Evolutionary conservation across 352 stramenopile genomes (phyloP), one percentile per base, ranked within the genome.

Genomic region (Elongisporangium anandrum): DNA sequence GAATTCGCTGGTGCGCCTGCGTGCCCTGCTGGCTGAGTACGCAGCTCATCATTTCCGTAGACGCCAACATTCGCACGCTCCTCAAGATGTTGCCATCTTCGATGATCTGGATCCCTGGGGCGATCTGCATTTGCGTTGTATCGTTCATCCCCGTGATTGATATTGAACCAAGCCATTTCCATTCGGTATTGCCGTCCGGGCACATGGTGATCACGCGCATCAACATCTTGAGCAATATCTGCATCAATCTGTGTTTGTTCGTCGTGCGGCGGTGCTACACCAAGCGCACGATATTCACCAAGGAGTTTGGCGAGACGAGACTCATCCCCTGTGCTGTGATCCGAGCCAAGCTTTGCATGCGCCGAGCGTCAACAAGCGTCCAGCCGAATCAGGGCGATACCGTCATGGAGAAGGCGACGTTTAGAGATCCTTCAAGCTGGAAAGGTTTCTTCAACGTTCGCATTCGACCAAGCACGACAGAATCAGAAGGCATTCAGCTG

Each of bases 161-260:
- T 50, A 64, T 71, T 21, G 56, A 68, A 15, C 26, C 39, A 0
- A 19, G 22, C 3, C 45, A 57, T 12, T 70, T 64, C 54, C 34
- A 61, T 22, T 9, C 26, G 26, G 6, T 56, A 20, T 8, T 58
- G 15, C 52, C 59, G 16, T 24, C 56, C 3, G 38, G 26, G 26
- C 26, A 9, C 20, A 59, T 70, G 29, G 29, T 55, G 22, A 52
- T 60, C 21, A 63, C 60, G 0, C 56, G 64, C 50, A 60, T 60
- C 34, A 67, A 70, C 54, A 57, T 63, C 52, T 70, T 70, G 20
- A 22, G 59, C 20, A 70, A 70, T 22, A 53, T 64, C 21, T 64
- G 61, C 56, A 57, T 63, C 10, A 67, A 60, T 19, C 54, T 70
- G 39, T 59, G 58, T 50, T 54, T 65, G 29, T 66, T 66, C 45